Evolutionary conservation across 148 eudicot genomes (phyloP), one percentile per base, ranked within the genome.

Genomic region (Dysphania ambrosioides): DNA sequence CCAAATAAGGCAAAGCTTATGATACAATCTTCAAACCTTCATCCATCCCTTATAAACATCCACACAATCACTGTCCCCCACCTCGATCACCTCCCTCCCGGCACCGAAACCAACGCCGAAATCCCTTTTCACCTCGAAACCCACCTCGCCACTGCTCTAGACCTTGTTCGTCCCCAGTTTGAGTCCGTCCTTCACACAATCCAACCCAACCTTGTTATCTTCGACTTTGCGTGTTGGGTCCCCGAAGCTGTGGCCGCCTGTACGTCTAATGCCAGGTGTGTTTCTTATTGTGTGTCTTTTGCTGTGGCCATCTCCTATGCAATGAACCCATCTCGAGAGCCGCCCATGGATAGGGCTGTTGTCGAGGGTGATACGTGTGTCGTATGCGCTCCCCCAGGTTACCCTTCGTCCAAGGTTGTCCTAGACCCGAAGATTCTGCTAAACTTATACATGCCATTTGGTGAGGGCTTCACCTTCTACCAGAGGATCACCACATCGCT

Each of bases 31-130:
- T 42, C 80, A 58, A 87, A 86, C 53, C 83, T 75, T 65, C 72
- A 85, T 72, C 81, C 84, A 1, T 24, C 78, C 16, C 82, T 84
- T 74, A 83, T 89, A 80, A 77, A 79, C 32, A 76, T 87, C 74
- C 78, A 82, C 47, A 38, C 75, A 24, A 63, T 89, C 73, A 24
- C 72, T 9, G 59, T 86, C 73, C 89, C 89, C 21, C 73, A 71
- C 35, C 81, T 83, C 29, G 75, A 72, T 40, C 57, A 55, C 70
- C 89, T 86, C 67, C 92, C 92, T 6, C 64, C 56, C 13, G 85
- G 85, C 11, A 66, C 85, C 29, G 85, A 88, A 71, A 88, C 89
- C 0, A 84, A 84, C 16, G 78, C 87, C 8, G 87, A 88, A 21
- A 74, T 86, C 13, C 84, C 86, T 68, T 56, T 83, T 40, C 26